Percentiles rank a stretch among this genome's conserved stretches.
These are phyloP conservation scores for Gastrolobium villosum DNA, from an alignment of 306 rosid species.

Conservation along the genomic window DNA sequence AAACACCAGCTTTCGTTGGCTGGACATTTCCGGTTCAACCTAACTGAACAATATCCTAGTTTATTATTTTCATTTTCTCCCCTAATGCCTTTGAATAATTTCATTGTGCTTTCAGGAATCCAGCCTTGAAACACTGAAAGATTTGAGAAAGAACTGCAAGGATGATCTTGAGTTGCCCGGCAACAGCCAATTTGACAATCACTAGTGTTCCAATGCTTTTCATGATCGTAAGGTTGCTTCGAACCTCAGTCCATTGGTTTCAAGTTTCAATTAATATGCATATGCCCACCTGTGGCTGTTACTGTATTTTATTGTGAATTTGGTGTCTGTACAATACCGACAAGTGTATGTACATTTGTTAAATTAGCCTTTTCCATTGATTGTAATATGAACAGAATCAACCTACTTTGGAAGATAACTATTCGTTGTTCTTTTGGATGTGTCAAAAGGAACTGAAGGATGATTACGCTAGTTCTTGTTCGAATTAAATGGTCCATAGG, in stretches of 20 bases:
- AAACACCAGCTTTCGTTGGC: too few relatives aligned
- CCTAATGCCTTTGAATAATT: slow-evolving; percentile 13
- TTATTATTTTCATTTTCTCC: slow-evolving; percentile 16
- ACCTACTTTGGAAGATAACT: slow-evolving; percentile 35
- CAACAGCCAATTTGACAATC: slow-evolving; percentile 57
- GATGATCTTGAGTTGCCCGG: slow-evolving; percentile 65
- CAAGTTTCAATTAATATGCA: slow-evolving; percentile 31
- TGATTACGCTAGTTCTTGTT: slow-evolving; percentile 27
- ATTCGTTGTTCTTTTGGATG: not conserved
- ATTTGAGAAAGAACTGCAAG: slow-evolving; percentile 88
- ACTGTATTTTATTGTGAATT: slow-evolving; percentile 25
- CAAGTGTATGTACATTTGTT: slow-evolving; percentile 40
- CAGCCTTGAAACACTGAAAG: slow-evolving; percentile 62
- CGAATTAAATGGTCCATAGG: slow-evolving; percentile 5
- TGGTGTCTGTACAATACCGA: slow-evolving; percentile 27
- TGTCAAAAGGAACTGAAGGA: slow-evolving; percentile 17
- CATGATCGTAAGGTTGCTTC: slow-evolving; percentile 54
- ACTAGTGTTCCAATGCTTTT: slow-evolving; percentile 47
- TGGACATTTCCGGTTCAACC: too few relatives aligned
- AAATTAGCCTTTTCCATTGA: slow-evolving; percentile 30
- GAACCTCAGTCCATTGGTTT: slow-evolving; percentile 23
- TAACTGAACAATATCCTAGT: not conserved
- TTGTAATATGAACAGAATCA: slow-evolving; percentile 32
- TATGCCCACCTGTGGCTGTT: slow-evolving; percentile 5
- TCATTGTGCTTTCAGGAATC: slow-evolving; percentile 67